Base-by-base conservation (phyloP, 331 rosid genomes). In the Spiraea crenata region DNA sequence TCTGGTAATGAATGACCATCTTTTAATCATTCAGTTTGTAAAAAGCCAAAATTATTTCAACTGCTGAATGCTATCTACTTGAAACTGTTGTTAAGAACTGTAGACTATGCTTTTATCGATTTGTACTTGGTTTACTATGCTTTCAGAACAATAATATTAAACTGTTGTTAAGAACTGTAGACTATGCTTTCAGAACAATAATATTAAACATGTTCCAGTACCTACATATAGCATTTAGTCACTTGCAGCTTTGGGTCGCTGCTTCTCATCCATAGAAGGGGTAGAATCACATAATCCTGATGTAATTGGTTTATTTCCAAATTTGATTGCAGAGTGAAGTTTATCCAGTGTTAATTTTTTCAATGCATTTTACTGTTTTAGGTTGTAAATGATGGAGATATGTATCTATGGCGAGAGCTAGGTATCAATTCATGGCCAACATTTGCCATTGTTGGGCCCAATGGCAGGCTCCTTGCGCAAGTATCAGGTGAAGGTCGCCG, bases 371-470 rank as follows among this genome's bases (percentile, higher is more conserved):
- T 73, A 35, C 59, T 35, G 25, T 65, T 73, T 77, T 79, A 93
- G 99, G 99, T 93, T 71, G 99, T 91, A 76, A 93, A 93, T 77
- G 99, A 93, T 73, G 96, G 95, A 66, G 96, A 93, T 59, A 93
- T 93, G 99, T 86, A 75, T 72, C 85, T 93, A 70, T 93, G 99
- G 99, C 80, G 91, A 80, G 87, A 85, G 44, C 87, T 93, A 72
- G 99, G 99, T 45, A 79, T 93, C 76, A 93, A 72, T 85, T 93
- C 97, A 59, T 93, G 99, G 99, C 97, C 99, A 73, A 93, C 99
- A 38, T 90, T 93, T 79, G 95, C 99, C 74, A 49, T 93, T 65
- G 79, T 93, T 70, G 91, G 91, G 48, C 99, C 99, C 45, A 78
- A 77, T 44, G 96, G 98, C 62, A 91, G 92, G 81, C 91, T 93